Conservation (phyloP, 768 basidiomycete species). For the Lepiota venenata region DNA sequence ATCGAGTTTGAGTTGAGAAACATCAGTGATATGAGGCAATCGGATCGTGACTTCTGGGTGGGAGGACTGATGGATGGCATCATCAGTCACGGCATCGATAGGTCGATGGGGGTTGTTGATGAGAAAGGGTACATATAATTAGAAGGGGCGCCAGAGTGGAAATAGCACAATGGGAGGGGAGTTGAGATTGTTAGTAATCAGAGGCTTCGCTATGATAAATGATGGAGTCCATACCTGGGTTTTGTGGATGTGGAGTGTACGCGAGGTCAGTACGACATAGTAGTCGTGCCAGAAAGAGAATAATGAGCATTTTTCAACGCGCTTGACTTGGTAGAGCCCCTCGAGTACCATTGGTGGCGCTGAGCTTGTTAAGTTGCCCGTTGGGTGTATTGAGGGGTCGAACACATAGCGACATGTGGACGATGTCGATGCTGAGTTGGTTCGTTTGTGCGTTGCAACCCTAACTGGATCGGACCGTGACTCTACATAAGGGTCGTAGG, state of each 20-base stretch:
- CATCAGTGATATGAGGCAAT: slow-evolving; percentile 11
- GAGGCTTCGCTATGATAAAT: background rate
- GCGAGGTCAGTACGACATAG: slow-evolving; percentile 7
- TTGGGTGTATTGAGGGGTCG: slow-evolving; percentile 9
- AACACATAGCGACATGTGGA: slow-evolving; percentile 9
- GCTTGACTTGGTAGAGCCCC: slow-evolving; percentile 11
- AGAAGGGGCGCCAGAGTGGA: background rate
- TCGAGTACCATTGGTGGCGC: slow-evolving; percentile 4
- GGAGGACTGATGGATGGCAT: slow-evolving; percentile 6
- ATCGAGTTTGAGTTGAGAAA: slow-evolving; percentile 13
- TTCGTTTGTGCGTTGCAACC: background rate
- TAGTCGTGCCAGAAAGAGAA: slow-evolving; percentile 5
- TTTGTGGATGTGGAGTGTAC: slow-evolving; percentile 9
- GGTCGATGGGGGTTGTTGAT: slow-evolving; percentile 2
- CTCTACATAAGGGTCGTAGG: slow-evolving; percentile 5
- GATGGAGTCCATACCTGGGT: background rate
- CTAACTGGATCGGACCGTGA: background rate
- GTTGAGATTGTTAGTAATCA: slow-evolving; percentile 8
- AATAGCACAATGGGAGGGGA: background rate
- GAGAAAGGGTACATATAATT: background rate
- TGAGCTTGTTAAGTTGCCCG: background rate
- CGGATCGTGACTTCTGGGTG: slow-evolving; percentile 10
- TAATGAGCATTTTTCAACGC: background rate
- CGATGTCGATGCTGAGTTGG: slow-evolving; percentile 5
- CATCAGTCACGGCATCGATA: background rate